Evolutionary conservation across 176 grass and related monocot species (phyloP).

Genomic region (Stipa capillata): DNA sequence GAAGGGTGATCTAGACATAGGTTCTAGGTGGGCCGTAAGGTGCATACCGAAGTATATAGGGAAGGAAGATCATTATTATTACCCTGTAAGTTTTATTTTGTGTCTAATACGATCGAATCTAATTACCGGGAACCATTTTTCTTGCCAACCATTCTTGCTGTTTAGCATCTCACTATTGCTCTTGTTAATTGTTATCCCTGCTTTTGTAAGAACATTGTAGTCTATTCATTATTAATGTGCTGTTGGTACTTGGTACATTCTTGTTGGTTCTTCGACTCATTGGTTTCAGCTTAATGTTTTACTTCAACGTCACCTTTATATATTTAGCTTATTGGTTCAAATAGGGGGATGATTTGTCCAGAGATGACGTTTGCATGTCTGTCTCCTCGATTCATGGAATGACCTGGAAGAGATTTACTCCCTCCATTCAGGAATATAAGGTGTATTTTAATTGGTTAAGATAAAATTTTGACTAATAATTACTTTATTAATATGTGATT

Average conservation of each 20-base stretch:
- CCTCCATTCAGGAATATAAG: too few species aligned
- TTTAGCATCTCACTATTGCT: neutral
- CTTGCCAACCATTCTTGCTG: neutral
- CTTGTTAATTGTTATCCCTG: neutral
- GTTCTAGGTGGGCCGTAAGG: constrained; percentile 16
- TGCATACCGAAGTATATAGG: constrained; percentile 21
- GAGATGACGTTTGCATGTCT: neutral
- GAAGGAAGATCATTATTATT: neutral
- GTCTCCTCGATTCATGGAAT: neutral
- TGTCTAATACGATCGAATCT: neutral
- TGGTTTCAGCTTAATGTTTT: neutral
- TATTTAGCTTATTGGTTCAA: neutral
- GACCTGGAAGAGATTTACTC: neutral
- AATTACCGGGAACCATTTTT: neutral
- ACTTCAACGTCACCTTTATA: neutral
- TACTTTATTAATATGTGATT: too few species aligned
- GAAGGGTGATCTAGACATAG: neutral
- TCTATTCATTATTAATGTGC: neutral
- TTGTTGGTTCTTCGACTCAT: neutral
- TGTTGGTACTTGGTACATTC: neutral
- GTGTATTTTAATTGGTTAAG: too few species aligned
- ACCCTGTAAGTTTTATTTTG: neutral
- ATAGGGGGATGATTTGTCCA: neutral
- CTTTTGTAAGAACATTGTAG: neutral
- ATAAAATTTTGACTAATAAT: too few species aligned